A percentile compares a stretch with the other conserved stretches of the same genome.
Evolutionary conservation across 2,329 filamentous ascomycete species (phyloP).

Genomic region (Diplocarpon mali): DNA sequence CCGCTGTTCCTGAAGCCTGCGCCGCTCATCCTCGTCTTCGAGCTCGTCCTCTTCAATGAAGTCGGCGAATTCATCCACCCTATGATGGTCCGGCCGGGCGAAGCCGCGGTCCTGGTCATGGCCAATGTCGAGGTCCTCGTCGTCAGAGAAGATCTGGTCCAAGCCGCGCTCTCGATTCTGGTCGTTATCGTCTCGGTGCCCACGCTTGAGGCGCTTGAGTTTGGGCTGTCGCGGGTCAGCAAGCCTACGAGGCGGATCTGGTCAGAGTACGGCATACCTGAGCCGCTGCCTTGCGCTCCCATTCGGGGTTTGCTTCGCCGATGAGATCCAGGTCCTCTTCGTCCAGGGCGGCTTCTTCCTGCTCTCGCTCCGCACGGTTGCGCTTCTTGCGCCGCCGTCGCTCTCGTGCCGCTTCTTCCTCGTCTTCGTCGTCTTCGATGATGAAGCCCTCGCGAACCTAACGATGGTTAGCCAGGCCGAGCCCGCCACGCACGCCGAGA

Average conservation of each 20-base stretch:
- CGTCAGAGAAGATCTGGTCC: constrained; percentile 90
- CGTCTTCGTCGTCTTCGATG: constrained; percentile 70
- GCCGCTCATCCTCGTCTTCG: constrained; percentile 69
- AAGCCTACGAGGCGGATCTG: not conserved
- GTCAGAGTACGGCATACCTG: constrained; percentile 47
- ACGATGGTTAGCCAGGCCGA: constrained; percentile 8
- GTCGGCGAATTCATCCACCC: constrained; percentile 75
- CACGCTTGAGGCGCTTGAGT: constrained; percentile 93
- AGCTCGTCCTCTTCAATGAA: constrained; percentile 97
- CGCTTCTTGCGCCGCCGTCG: constrained; percentile 56
- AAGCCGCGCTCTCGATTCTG: constrained; percentile 60
- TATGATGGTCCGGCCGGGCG: constrained; percentile 37
- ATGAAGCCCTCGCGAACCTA: constrained; percentile 93
- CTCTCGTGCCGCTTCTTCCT: constrained; percentile 48
- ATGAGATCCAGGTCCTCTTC: constrained; percentile 96
- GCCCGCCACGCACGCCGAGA: not conserved
- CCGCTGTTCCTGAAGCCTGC: constrained; percentile 69
- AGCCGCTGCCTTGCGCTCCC: constrained; percentile 52
- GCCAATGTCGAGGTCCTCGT: constrained; percentile 63
- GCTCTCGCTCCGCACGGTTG: constrained; percentile 63
- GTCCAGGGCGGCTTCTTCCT: constrained; percentile 75
- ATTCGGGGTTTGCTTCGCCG: constrained; percentile 65
- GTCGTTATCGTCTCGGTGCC: constrained; percentile 65
- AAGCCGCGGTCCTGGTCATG: constrained; percentile 33
- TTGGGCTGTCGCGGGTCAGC: constrained; percentile 50